Percentiles rank a stretch among this genome's conserved stretches.
Evolutionary conservation across 805 yeast species (phyloP).

Genomic region (Wickerhamia fluorescens): DNA sequence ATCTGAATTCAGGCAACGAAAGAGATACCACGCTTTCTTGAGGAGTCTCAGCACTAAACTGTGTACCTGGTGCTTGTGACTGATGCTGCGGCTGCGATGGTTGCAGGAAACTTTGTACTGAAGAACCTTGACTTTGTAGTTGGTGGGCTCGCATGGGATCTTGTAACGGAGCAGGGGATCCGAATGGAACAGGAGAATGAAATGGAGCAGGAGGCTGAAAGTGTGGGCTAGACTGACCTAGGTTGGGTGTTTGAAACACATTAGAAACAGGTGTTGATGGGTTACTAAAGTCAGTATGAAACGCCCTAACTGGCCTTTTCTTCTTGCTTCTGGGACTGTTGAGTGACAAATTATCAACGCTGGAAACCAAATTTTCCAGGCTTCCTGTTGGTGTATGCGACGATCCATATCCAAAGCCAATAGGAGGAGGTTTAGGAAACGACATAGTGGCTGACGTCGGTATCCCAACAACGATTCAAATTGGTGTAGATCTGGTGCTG

Average conservation of each 20-base stretch:
- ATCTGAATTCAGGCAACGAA: constrained; percentile 12
- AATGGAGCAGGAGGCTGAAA: too few species aligned
- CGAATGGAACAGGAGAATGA: too few species aligned
- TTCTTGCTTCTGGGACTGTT: constrained; percentile 12
- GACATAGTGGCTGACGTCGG: too few species aligned
- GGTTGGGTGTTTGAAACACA: not conserved
- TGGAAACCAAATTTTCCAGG: constrained; percentile 3
- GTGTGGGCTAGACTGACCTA: too few species aligned
- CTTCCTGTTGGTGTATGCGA: constrained; percentile 2
- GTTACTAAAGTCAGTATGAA: constrained; percentile 16
- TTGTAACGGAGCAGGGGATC: too few species aligned
- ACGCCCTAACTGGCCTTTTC: constrained; percentile 26
- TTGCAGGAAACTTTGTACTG: not conserved
- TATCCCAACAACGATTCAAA: too few species aligned
- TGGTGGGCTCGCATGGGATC: too few species aligned
- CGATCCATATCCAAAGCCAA: constrained; percentile 3
- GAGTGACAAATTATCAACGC: constrained; percentile 6
- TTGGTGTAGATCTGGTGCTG: not conserved
- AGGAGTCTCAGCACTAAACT: constrained; percentile 3
- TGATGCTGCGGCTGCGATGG: constrained; percentile 2
- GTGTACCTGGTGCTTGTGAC: constrained; percentile 1
- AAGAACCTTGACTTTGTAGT: too few species aligned
- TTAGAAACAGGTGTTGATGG: constrained; percentile 1
- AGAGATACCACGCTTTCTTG: constrained; percentile 1
- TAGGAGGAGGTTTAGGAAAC: constrained; percentile 6